Conservation (phyloP, 305 asterid species). For the Fraxinus velutina region DNA sequence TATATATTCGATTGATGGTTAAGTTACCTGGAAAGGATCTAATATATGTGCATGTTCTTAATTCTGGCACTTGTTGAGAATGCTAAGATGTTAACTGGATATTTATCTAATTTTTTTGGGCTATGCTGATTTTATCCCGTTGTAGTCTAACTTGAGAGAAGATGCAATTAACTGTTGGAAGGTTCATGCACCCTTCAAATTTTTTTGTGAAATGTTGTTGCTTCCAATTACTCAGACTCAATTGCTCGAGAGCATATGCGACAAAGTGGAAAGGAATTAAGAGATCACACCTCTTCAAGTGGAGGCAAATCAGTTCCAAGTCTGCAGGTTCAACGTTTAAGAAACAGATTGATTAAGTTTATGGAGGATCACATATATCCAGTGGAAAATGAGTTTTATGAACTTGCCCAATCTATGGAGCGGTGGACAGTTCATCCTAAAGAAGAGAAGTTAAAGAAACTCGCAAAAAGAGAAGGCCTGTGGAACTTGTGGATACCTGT, state of each 20-base stretch:
- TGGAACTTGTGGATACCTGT: conserved; percentile 96
- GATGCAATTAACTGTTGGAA: neutral
- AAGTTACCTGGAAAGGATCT: neutral
- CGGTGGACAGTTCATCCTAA: conserved; percentile 89
- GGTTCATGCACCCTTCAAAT: neutral
- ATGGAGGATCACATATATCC: conserved; percentile 84
- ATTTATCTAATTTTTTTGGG: neutral
- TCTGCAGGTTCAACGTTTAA: conserved; percentile 60
- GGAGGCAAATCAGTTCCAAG: conserved; percentile 71
- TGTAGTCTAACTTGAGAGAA: neutral
- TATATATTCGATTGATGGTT: neutral
- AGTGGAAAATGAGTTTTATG: conserved; percentile 64
- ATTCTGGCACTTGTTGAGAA: neutral
- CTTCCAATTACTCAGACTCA: conserved; percentile 33
- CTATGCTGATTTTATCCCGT: neutral
- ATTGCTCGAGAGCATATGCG: conserved; percentile 32
- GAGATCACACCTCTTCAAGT: conserved; percentile 25
- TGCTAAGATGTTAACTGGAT: neutral
- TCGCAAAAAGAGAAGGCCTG: conserved; percentile 72
- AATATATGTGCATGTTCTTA: neutral
- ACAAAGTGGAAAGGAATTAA: conserved; percentile 31
- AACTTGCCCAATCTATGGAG: conserved; percentile 62
- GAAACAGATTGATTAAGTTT: conserved; percentile 63
- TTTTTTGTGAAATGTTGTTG: conserved; percentile 21
- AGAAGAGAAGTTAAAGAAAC: conserved; percentile 84